phyloP scores from a whole-genome alignment of 2,329 filamentous ascomycete genomes.

The Xylogone sp. region DNA sequence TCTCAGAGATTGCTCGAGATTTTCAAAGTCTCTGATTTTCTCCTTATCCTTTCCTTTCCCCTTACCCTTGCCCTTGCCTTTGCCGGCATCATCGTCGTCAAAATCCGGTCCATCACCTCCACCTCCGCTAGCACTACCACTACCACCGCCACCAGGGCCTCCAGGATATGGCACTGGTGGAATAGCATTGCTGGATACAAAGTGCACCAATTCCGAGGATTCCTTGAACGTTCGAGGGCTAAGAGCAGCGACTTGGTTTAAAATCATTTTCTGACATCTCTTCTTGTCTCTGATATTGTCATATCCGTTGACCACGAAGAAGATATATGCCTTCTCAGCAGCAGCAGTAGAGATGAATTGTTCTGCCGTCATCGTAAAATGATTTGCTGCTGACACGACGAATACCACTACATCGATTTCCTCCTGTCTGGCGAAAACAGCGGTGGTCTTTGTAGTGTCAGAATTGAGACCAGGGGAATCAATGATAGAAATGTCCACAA shows the following conservation, averaged over 20 bases:
- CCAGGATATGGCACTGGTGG: constrained; percentile 62
- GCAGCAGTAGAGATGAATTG: constrained; percentile 97
- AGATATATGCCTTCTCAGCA: constrained; percentile 96
- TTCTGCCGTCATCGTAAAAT: constrained; percentile 96
- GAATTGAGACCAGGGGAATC: constrained; percentile 94
- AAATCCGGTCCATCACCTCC: constrained; percentile 40
- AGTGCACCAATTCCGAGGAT: constrained; percentile 87
- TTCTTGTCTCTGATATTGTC: constrained; percentile 91
- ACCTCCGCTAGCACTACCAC: constrained; percentile 49
- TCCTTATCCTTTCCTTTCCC: constrained; percentile 85
- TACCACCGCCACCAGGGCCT: constrained; percentile 49
- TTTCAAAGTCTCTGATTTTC: constrained; percentile 85
- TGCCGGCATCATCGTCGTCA: constrained; percentile 45
- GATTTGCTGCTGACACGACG: constrained; percentile 94
- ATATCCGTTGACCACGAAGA: constrained; percentile 97
- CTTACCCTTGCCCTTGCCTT: too few relatives aligned
- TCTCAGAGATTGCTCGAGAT: constrained; percentile 81
- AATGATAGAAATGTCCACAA: constrained; percentile 96
- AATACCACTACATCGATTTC: constrained; percentile 99
- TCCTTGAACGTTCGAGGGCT: constrained; percentile 94
- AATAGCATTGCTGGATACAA: constrained; percentile 95
- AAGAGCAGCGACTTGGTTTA: constrained; percentile 83
- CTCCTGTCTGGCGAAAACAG: constrained; percentile 93
- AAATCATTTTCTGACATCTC: constrained; percentile 85
- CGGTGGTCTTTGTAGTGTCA: constrained; percentile 94